These are phyloP conservation scores for Heterobasidion irregulare DNA, from an alignment of 1,284 basidiomycete genomes.

Conservation along the genomic window DNA sequence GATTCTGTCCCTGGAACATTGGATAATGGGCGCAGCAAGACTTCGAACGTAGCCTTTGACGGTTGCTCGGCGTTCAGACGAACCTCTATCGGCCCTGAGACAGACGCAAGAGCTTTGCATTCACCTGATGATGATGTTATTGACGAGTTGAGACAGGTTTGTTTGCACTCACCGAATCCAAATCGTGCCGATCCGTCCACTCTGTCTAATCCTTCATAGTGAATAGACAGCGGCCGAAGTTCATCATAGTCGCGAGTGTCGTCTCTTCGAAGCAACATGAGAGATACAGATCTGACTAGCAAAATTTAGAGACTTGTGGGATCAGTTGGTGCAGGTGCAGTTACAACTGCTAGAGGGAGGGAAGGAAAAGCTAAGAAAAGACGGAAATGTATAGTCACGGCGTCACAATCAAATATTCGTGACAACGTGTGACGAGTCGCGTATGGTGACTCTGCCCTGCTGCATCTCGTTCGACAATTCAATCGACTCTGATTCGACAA, in stretches of 20 bases:
- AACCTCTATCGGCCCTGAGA: slow-evolving; percentile 74
- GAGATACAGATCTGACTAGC: background rate
- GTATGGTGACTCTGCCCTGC: too few species aligned
- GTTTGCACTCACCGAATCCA: slow-evolving; percentile 38
- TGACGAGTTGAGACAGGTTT: background rate
- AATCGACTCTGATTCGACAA: too few species aligned
- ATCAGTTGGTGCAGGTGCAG: too few species aligned
- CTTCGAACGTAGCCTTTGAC: slow-evolving; percentile 65
- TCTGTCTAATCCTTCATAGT: slow-evolving; percentile 41
- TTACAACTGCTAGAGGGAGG: too few species aligned
- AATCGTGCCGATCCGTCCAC: slow-evolving; percentile 64
- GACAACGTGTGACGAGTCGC: too few species aligned
- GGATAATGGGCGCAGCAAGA: slow-evolving; percentile 57
- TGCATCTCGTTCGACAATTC: too few species aligned
- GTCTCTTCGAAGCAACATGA: slow-evolving; percentile 12
- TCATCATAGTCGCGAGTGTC: slow-evolving; percentile 20
- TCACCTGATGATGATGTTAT: slow-evolving; percentile 23
- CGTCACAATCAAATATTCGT: too few species aligned
- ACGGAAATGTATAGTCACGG: too few species aligned
- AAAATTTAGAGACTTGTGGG: background rate
- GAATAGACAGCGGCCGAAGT: slow-evolving; percentile 19
- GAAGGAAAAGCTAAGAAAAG: too few species aligned
- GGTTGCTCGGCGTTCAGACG: slow-evolving; percentile 56
- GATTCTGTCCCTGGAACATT: slow-evolving; percentile 58
- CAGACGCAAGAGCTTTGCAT: slow-evolving; percentile 48